Base-by-base conservation (phyloP, 176 grass and related monocot genomes). In the Phoenix dactylifera region DNA sequence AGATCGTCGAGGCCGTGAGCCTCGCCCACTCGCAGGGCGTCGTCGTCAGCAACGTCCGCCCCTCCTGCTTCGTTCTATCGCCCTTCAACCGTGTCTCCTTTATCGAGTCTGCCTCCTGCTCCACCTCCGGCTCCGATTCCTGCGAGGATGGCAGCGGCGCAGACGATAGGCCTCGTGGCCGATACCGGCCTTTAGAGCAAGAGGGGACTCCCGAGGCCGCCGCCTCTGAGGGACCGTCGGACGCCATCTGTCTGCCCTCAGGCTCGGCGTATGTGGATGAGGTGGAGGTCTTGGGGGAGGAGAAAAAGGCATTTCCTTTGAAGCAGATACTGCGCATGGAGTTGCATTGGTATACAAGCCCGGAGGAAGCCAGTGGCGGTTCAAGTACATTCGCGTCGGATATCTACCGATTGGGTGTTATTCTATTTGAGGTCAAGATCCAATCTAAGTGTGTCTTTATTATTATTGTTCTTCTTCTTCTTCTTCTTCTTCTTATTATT, bases 11-110 rank as follows among this genome's bases (percentile, higher is more conserved):
- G 68, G 81, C 87, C 0, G 87, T 98, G 23, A 81, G 72, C 73
- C 48, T 82, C 52, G 93, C 93, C 16, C 93, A 98, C 76, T 74
- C 84, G 15, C 87, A 98, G 73, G 93, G 87, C n/a, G 82, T 98
- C 12, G 88, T 86, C 60, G 81, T 98, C 32, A 79, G 79, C 49
- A 92, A 83, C 79, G 77, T 73, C 16, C 87, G 93, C 1, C 93
- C 93, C 0, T 98, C 93, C 2, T 98, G 93, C 76, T 92, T 98
- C 70, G 87, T 98, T 64, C 68, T 98, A 32, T 98, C 93, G 5
- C 72, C 87, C 68, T 87, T 98, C 49, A 64, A 82, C 22, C 79
- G 87, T 59, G 88, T 98, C 72, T 89, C 84, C 59, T 98, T 98
- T 72, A 98, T 98, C 24, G 93, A 98, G 76, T 92, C 84, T 1